A percentile compares a stretch with the other conserved stretches of the same genome.
Conservation (phyloP, 1,284 basidiomycete species). For the Trametes sp. region DNA sequence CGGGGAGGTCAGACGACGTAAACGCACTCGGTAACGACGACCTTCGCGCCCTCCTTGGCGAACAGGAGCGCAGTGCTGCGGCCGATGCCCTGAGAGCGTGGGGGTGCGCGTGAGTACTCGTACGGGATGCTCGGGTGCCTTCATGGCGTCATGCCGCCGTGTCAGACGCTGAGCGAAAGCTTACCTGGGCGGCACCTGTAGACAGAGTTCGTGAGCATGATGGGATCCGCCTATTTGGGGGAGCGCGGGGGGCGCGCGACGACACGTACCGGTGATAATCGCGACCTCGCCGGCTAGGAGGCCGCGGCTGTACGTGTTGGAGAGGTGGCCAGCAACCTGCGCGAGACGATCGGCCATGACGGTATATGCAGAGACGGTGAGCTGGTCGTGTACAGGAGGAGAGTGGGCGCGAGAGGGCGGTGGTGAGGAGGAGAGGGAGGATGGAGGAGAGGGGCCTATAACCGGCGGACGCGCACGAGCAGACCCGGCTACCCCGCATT, state of each 20-base stretch:
- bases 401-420: slow-evolving; percentile 7
- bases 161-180: slow-evolving; percentile 19
- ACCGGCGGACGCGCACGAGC: slow-evolving; percentile 1
- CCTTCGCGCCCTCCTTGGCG: slow-evolving; percentile 86
- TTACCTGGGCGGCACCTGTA: slow-evolving; percentile 77
- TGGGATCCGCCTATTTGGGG: slow-evolving; percentile 16
- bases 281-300: slow-evolving; percentile 81
- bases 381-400: not conserved
- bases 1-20: not conserved
- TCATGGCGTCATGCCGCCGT: slow-evolving; percentile 12
- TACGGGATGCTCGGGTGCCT: slow-evolving; percentile 5
- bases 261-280: slow-evolving; percentile 77
- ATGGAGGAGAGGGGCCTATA: slow-evolving; percentile 17
- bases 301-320: slow-evolving; percentile 65
- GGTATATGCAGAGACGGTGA: not conserved
- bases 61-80: slow-evolving; percentile 79
- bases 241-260: slow-evolving; percentile 23
- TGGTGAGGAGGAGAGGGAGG: slow-evolving; percentile 19
- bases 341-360: slow-evolving; percentile 71
- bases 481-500: slow-evolving; percentile 31
- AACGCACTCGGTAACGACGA: slow-evolving; percentile 83
- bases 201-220: slow-evolving; percentile 16
- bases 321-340: slow-evolving; percentile 75
- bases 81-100: slow-evolving; percentile 71
- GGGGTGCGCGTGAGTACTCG: not conserved